A percentile compares a stretch with the other conserved stretches of the same genome.
phyloP scores from a whole-genome alignment of 1,284 basidiomycete species.

The Gastroboletus turbinatus region DNA sequence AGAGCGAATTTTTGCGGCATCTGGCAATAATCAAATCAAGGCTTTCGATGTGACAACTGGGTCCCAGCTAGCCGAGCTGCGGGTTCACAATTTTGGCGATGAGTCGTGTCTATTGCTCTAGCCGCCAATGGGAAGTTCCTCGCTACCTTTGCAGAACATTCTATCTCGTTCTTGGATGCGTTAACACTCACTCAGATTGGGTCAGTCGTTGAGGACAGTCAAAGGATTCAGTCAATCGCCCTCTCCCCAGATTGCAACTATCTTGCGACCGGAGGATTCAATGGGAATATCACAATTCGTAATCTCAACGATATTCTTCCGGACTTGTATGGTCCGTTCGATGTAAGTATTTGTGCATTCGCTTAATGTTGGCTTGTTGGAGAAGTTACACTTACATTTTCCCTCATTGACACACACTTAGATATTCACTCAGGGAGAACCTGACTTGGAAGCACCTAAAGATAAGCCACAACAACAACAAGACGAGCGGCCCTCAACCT shows the following conservation, averaged over 20 bases:
- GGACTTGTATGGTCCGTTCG: neutral
- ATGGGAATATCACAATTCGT: neutral
- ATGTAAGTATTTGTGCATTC: neutral
- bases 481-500: too few relatives aligned
- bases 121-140: neutral
- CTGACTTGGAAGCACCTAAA: too few relatives aligned
- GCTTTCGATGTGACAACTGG: neutral
- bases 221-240: neutral
- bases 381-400: too few relatives aligned
- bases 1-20: neutral
- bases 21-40: too few relatives aligned
- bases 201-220: neutral
- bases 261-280: neutral
- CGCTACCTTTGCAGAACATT: rapidly evolving
- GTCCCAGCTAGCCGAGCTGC: neutral
- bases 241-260: neutral
- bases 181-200: neutral
- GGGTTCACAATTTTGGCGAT: neutral
- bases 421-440: too few relatives aligned
- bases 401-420: too few relatives aligned
- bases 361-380: too few relatives aligned
- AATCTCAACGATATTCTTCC: neutral
- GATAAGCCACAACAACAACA: too few relatives aligned
- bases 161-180: neutral
- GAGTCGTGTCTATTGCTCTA: neutral